Evolutionary conservation across 2,329 filamentous ascomycete genomes (phyloP), one percentile per base, ranked within the genome.

Genomic region (Ascochyta clinopodiicola): DNA sequence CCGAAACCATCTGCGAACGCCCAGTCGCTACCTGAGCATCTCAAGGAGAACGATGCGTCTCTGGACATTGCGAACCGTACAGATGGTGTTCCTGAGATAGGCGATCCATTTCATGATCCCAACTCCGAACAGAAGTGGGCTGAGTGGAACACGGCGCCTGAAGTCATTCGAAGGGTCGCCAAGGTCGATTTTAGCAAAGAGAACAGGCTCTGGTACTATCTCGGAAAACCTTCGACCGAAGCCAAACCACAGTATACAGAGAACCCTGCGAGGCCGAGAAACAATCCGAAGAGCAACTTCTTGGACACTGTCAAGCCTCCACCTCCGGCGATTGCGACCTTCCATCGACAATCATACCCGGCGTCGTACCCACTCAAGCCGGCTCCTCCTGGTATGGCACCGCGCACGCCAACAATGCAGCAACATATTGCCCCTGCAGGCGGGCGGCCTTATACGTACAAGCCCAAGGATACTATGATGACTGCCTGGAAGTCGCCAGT

Each of bases 231-330:
- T 19, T 98, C 94, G 21, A 97, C 94, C 6, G 94, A 98, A 70
- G 90, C 92, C 49, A 92, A 88, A 74, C 88, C 92, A 24, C 92
- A 96, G 73, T 99, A 95, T 77, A 96, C 93, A 4, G 90, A 95
- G 67, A 87, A 96, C 76, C 85, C 84, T 38, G 78, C 76, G 55
- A 81, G 80, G 54, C 81, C 77, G n/a, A 79, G 79, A 40, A 83
- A 91, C 74, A 91, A 91, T 56, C 78, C 82, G 2, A 88, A 84
- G 75, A 87, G 86, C 62, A 90, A 89, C 70, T 93, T 89, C 74
- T 75, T 92, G 70, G 88, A 91, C 40, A 87, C 88, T 2, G 79
- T 92, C 47, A 77, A 76, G 53, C 75, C 77, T 32, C 71, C 75
- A 6, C 67, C 68, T n/a, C 64, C 69, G 15, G 65, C 67, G 6